phyloP scores from a whole-genome alignment of 345 rosid genomes.

The Erucastrum elatum region DNA sequence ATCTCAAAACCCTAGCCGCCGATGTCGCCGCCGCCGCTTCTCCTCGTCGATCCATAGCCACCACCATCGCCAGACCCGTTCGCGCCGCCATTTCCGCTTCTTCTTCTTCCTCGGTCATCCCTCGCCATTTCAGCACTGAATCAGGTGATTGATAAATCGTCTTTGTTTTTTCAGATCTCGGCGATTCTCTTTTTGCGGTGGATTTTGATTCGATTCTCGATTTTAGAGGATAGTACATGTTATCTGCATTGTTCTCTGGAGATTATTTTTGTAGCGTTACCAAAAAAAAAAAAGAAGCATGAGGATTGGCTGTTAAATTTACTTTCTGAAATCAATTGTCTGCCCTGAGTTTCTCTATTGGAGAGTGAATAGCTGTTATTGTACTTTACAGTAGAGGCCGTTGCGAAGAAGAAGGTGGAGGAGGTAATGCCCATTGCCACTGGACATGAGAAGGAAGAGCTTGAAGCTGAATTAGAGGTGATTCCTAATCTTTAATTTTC shows the following conservation, averaged over 20 bases:
- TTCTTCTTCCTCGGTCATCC: background rate
- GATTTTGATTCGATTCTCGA: background rate
- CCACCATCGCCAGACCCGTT: constrained; percentile 26
- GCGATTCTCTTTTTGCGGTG: background rate
- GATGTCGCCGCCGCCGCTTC: constrained; percentile 35
- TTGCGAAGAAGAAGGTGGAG: constrained; percentile 65
- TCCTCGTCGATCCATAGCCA: constrained; percentile 45
- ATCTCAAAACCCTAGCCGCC: constrained; percentile 71
- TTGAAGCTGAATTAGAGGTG: constrained; percentile 76
- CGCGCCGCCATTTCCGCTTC: constrained; percentile 39
- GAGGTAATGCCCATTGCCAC: constrained; percentile 87
- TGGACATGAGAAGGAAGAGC: constrained; percentile 95
- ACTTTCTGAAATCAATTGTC: too few species aligned
- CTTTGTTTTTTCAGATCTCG: constrained; percentile 2
- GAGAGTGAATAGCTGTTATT: background rate
- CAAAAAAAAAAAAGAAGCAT: too few species aligned
- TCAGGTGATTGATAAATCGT: constrained; percentile 48
- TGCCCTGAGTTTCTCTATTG: too few species aligned
- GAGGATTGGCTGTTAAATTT: too few species aligned
- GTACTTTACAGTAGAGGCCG: constrained; percentile 28
- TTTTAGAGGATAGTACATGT: too few species aligned
- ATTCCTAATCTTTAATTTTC: background rate
- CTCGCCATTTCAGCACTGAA: constrained; percentile 42
- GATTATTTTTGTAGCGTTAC: too few species aligned
- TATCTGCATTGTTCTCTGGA: too few species aligned